These are phyloP conservation scores for Aspergillus nidulans DNA, from an alignment of 495 filamentous ascomycete species.

Conservation along the genomic window DNA sequence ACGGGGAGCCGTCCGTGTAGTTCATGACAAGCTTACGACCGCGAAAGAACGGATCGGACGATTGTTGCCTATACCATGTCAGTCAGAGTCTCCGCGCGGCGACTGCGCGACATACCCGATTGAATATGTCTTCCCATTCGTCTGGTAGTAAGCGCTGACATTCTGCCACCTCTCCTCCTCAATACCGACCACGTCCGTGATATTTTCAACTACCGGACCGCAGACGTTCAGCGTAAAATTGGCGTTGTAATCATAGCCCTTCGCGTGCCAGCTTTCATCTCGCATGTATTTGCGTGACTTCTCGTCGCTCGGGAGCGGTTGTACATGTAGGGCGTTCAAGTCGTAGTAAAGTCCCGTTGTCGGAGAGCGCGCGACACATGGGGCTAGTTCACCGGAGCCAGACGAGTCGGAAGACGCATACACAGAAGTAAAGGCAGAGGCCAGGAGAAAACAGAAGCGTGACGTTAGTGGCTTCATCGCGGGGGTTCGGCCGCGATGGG, in stretches of 20 bases:
- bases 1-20: conserved; percentile 87
- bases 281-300: conserved; percentile 57
- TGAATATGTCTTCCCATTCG: conserved; percentile 69
- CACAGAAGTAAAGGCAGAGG: conserved; percentile 12
- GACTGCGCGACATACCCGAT: conserved; percentile 60
- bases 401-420: conserved; percentile 26
- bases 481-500: not conserved
- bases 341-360: conserved; percentile 83
- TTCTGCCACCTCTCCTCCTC: conserved; percentile 64
- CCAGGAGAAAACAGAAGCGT: conserved; percentile 15
- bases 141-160: conserved; percentile 85
- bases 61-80: conserved; percentile 47
- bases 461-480: conserved; percentile 23
- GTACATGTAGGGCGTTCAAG: conserved; percentile 66
- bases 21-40: conserved; percentile 89
- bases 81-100: not conserved
- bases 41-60: conserved; percentile 70
- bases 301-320: conserved; percentile 47
- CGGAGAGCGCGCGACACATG: conserved; percentile 77
- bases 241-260: conserved; percentile 76
- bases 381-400: conserved; percentile 27
- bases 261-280: conserved; percentile 73
- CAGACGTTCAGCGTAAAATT: conserved; percentile 98
- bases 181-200: conserved; percentile 68
- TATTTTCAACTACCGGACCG: conserved; percentile 71